Evolutionary conservation across 805 yeast species (phyloP), one percentile per base, ranked within the genome.

Genomic region (Wickerhamiella dianesei): DNA sequence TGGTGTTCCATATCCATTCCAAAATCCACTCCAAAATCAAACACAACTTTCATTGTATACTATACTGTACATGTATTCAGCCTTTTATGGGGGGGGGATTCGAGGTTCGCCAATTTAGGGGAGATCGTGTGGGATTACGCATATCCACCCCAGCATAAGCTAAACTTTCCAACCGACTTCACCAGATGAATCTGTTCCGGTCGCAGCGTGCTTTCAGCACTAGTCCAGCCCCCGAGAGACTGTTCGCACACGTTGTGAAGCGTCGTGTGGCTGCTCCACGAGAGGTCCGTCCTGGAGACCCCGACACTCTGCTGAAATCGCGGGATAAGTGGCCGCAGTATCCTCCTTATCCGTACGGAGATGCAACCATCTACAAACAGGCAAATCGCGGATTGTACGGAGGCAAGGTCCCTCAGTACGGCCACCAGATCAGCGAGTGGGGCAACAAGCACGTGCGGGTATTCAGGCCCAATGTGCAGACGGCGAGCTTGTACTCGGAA

Each of bases 351-450:
- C 80, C 83, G 45, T 89, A 80, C 64, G 89, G 89, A 21, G 87
- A 82, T 49, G 73, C 96, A 2, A 66, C 69, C 45, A 72, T 77
- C 51, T 89, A 78, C 69, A 87, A 87, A 61, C 82, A 87, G 65
- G 79, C 88, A 55, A 85, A 89, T 62, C 68, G 80, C 44, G 98
- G 97, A 3, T 71, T 92, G 39, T 89, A 75, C 62, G 99, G 97
- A 20, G 98, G 96, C 14, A 76, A 82, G 47, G 81, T 80, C 59
- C 75, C 84, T 44, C 78, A 76, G 53, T 73, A 78, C 52, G 94
- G 95, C 55, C 76, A 85, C 64, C 75, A 76, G 48, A 73, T 88
- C 49, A 77, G 95, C 14, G 95, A 86, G 60, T 78, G 79, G 45
- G 72, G 74, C 47, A 85, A 83, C 66, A 80, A 79, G 59, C 77